Conservation (phyloP, 2,329 filamentous ascomycete genomes). For the Trichoderma oligosporum region DNA sequence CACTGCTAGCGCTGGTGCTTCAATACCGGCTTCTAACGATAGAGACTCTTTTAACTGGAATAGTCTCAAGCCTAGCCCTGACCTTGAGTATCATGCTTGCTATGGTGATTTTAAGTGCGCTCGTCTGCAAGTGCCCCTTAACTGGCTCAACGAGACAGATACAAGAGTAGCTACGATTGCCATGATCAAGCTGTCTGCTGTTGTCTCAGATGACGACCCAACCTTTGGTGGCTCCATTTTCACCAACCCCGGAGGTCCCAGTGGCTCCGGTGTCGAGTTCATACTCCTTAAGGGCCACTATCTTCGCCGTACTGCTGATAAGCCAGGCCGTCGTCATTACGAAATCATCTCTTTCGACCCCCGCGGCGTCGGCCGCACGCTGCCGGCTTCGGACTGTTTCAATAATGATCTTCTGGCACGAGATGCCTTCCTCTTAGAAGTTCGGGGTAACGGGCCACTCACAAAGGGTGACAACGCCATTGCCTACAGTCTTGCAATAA, state of each 20-base stretch:
- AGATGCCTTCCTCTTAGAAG: conserved; percentile 30
- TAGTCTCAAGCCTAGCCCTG: conserved; percentile 32
- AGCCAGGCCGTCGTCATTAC: conserved; percentile 33
- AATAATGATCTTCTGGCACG: conserved; percentile 30
- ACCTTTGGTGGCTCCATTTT: conserved; percentile 42
- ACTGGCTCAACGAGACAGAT: conserved; percentile 37
- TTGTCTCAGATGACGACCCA: conserved; percentile 36
- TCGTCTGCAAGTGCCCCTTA: conserved; percentile 41
- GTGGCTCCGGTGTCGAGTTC: conserved; percentile 38
- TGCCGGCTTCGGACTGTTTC: conserved; percentile 40
- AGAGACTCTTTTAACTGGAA: conserved; percentile 39
- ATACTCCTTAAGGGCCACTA: conserved; percentile 26
- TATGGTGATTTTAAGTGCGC: conserved; percentile 40
- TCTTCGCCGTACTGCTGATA: conserved; percentile 31
- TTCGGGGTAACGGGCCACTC: conserved; percentile 31
- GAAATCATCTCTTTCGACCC: conserved; percentile 45
- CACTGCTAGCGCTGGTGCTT: conserved; percentile 29
- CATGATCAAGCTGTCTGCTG: conserved; percentile 40
- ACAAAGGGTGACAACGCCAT: conserved; percentile 23
- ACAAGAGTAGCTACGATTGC: conserved; percentile 37
- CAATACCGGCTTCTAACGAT: not conserved
- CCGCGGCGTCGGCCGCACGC: conserved; percentile 38
- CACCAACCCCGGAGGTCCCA: conserved; percentile 45
- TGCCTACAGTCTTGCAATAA: conserved; percentile 28
- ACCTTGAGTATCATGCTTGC: conserved; percentile 40